phyloP scores from a whole-genome alignment of 768 basidiomycete genomes.

The Favolaschia claudopus region DNA sequence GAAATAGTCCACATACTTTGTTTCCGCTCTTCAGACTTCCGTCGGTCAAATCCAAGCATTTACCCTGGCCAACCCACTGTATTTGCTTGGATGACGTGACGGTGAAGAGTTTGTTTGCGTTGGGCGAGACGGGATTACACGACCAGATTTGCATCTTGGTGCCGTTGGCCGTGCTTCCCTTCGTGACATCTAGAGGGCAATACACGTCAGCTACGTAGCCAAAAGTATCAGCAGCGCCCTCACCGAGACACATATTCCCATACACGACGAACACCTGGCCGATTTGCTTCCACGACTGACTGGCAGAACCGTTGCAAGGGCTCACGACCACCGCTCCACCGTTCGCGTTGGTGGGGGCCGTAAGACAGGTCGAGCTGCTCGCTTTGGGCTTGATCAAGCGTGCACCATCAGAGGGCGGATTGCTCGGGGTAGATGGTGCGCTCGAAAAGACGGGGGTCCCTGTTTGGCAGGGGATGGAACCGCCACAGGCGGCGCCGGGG shows the following conservation, averaged over 20 bases:
- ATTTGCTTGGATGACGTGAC: background rate
- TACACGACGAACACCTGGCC: conserved; percentile 22
- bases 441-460: background rate
- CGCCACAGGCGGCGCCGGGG: background rate
- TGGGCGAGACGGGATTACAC: conserved; percentile 22
- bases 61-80: conserved; percentile 14
- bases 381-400: no score
- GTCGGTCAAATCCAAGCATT: conserved; percentile 17
- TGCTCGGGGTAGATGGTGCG: background rate
- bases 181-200: conserved; percentile 30
- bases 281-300: conserved; percentile 28
- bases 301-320: conserved; percentile 27
- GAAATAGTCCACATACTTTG: no score
- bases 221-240: background rate
- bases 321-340: conserved; percentile 28
- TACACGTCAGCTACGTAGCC: background rate
- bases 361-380: conserved; percentile 1
- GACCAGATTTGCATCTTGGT: conserved; percentile 35
- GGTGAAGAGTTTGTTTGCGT: conserved; percentile 26
- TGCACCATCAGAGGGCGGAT: no score
- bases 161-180: conserved; percentile 30
- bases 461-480: conserved; percentile 2
- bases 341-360: conserved; percentile 19
- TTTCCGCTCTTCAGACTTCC: conserved; percentile 6
- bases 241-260: background rate